These are phyloP conservation scores for Astraeus odoratus DNA, from an alignment of 768 basidiomycete species.

Conservation along the genomic window DNA sequence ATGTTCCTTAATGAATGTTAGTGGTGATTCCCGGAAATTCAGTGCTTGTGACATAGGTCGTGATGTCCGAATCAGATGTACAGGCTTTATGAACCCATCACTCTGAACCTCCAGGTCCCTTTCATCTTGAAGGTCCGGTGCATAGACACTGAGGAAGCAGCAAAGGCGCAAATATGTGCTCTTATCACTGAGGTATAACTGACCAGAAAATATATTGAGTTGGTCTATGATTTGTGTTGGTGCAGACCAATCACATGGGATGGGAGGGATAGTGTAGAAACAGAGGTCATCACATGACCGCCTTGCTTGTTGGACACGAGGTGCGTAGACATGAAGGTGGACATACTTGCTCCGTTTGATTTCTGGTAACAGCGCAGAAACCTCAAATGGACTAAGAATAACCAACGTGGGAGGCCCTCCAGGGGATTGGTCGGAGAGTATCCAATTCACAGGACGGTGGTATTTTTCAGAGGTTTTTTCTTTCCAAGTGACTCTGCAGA, in stretches of 20 bases:
- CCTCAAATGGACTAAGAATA: slow-evolving; percentile 37
- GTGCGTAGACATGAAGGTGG: slow-evolving; percentile 36
- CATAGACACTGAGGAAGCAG: slow-evolving; percentile 30
- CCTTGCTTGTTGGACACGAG: slow-evolving; percentile 29
- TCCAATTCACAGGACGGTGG: slow-evolving; percentile 37
- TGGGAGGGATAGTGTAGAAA: slow-evolving; percentile 16
- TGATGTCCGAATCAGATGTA: slow-evolving; percentile 1
- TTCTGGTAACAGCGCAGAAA: slow-evolving; percentile 29
- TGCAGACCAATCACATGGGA: slow-evolving; percentile 13
- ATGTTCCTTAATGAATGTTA: slow-evolving; percentile 25
- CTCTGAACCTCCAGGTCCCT: slow-evolving; percentile 30
- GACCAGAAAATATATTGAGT: slow-evolving; percentile 39
- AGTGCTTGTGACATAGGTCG: neutral
- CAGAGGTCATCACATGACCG: slow-evolving; percentile 29
- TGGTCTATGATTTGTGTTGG: slow-evolving; percentile 19
- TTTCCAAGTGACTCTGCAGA: slow-evolving; percentile 2
- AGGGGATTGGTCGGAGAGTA: slow-evolving; percentile 31
- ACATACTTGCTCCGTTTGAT: slow-evolving; percentile 29
- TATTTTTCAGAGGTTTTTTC: slow-evolving; percentile 23
- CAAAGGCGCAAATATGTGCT: slow-evolving; percentile 30
- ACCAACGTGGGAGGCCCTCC: slow-evolving; percentile 22
- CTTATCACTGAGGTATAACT: slow-evolving; percentile 33
- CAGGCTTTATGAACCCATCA: slow-evolving; percentile 18
- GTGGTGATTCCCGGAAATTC: slow-evolving; percentile 7
- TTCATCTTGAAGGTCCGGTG: slow-evolving; percentile 38